Conservation (phyloP, 2,329 filamentous ascomycete genomes). For the Penicillium sclerotiorum region DNA sequence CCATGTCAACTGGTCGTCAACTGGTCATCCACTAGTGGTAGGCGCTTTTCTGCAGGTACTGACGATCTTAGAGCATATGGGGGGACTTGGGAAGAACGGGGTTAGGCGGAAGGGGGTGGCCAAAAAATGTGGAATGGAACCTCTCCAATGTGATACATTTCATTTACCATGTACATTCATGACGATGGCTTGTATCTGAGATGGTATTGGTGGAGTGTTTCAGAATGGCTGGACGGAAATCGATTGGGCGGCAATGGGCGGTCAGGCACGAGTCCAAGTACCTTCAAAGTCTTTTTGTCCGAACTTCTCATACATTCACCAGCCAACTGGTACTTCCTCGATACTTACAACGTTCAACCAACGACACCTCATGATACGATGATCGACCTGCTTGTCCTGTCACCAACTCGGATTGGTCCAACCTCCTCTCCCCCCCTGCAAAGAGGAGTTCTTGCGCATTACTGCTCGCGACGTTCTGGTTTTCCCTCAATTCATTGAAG, state of each 20-base stretch:
- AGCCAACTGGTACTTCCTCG: neutral
- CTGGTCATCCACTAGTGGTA: neutral
- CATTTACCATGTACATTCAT: neutral
- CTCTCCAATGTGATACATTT: neutral
- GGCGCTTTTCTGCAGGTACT: conserved; percentile 6
- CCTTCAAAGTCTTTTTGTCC: conserved; percentile 1
- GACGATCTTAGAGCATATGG: neutral
- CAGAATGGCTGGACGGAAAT: conserved; percentile 7
- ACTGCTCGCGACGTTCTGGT: conserved; percentile 19
- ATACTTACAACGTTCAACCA: conserved; percentile 4
- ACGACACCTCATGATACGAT: conserved; percentile 14
- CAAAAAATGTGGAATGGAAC: neutral
- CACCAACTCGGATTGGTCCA: conserved; percentile 31
- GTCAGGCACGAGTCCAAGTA: conserved; percentile 21
- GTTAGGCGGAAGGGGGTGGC: conserved; percentile 4
- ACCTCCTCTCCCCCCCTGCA: conserved; percentile 29
- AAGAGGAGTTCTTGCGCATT: conserved; percentile 27
- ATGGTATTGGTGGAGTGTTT: conserved; percentile 14
- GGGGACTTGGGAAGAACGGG: neutral
- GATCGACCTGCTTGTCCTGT: conserved; percentile 4
- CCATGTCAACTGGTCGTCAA: neutral
- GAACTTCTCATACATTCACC: neutral
- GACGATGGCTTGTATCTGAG: neutral
- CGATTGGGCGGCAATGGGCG: conserved; percentile 28
- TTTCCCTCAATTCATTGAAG: conserved; percentile 9